These are phyloP conservation scores for Quercus lobata DNA, from an alignment of 331 rosid genomes.

Conservation along the genomic window DNA sequence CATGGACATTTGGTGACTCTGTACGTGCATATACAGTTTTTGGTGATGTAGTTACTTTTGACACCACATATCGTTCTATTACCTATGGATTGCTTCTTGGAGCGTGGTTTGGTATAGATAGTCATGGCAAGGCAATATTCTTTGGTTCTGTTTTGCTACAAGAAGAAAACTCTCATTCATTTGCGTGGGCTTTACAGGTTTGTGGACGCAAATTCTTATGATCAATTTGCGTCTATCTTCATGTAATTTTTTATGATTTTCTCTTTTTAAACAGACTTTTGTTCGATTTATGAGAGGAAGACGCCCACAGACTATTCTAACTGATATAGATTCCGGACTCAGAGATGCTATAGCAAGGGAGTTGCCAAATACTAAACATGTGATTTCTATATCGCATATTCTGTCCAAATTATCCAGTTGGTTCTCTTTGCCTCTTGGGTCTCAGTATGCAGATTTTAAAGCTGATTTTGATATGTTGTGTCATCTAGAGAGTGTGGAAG, in stretches of 20 bases:
- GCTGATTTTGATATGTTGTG: conserved; percentile 52
- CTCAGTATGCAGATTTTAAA: conserved; percentile 45
- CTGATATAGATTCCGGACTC: conserved; percentile 56
- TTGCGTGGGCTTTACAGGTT: conserved; percentile 71
- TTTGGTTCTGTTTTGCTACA: conserved; percentile 57
- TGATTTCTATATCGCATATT: conserved; percentile 47
- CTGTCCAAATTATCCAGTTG: conserved; percentile 56
- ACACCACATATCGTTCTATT: conserved; percentile 51
- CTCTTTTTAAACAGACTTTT: conserved; percentile 52
- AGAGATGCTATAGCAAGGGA: conserved; percentile 52
- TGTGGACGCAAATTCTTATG: conserved; percentile 32
- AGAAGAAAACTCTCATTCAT: conserved; percentile 52
- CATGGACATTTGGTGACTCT: conserved; percentile 56
- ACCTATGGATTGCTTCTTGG: conserved; percentile 61
- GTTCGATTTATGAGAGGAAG: conserved; percentile 62
- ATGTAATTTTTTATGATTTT: conserved; percentile 17
- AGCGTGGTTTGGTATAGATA: conserved; percentile 57
- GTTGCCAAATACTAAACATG: conserved; percentile 57
- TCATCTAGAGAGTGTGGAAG: conserved; percentile 51
- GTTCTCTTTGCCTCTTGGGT: conserved; percentile 51
- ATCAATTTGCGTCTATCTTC: conserved; percentile 25
- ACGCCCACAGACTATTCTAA: conserved; percentile 56
- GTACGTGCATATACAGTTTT: conserved; percentile 45
- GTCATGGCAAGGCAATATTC: conserved; percentile 49
- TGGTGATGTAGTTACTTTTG: conserved; percentile 58